phyloP scores from a whole-genome alignment of 2,329 filamentous ascomycete species.

The Neonectria punicea region DNA sequence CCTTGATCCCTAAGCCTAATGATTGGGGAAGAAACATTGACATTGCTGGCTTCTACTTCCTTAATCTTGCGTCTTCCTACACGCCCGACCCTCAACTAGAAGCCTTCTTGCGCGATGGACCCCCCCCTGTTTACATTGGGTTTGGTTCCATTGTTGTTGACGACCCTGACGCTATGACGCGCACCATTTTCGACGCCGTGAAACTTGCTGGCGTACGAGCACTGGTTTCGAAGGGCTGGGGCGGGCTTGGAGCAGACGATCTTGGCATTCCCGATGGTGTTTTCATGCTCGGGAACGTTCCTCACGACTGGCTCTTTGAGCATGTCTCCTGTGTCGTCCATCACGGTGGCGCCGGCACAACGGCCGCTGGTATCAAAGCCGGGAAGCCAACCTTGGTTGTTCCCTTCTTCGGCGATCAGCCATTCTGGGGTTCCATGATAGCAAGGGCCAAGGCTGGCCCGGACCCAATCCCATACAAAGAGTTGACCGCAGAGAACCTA shows the following conservation, averaged over 20 bases:
- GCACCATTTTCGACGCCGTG: conserved; percentile 78
- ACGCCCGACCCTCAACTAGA: conserved; percentile 73
- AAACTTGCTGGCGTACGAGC: conserved; percentile 76
- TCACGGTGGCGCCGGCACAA: conserved; percentile 89
- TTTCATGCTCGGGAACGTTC: conserved; percentile 85
- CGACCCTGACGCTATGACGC: conserved; percentile 76
- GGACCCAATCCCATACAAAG: conserved; percentile 73
- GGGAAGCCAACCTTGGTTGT: conserved; percentile 85
- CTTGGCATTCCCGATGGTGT: conserved; percentile 78
- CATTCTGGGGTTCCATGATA: conserved; percentile 85
- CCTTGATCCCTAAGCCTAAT: conserved; percentile 79
- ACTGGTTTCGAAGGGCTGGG: conserved; percentile 89
- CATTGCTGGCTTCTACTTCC: conserved; percentile 81
- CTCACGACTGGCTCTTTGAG: conserved; percentile 90
- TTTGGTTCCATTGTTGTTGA: conserved; percentile 87
- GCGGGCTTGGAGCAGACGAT: conserved; percentile 79
- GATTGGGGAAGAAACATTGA: conserved; percentile 80
- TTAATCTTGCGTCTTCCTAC: conserved; percentile 74
- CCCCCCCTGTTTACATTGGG: conserved; percentile 82
- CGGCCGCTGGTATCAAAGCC: conserved; percentile 83
- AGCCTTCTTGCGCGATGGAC: conserved; percentile 73
- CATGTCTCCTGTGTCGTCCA: conserved; percentile 85
- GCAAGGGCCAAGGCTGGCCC: conserved; percentile 78
- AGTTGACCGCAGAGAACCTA: conserved; percentile 73
- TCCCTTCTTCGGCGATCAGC: conserved; percentile 88